Percentiles rank a stretch among this genome's conserved stretches.
Evolutionary conservation across 2,329 filamentous ascomycete species (phyloP).

Genomic region (Botrytis aclada): DNA sequence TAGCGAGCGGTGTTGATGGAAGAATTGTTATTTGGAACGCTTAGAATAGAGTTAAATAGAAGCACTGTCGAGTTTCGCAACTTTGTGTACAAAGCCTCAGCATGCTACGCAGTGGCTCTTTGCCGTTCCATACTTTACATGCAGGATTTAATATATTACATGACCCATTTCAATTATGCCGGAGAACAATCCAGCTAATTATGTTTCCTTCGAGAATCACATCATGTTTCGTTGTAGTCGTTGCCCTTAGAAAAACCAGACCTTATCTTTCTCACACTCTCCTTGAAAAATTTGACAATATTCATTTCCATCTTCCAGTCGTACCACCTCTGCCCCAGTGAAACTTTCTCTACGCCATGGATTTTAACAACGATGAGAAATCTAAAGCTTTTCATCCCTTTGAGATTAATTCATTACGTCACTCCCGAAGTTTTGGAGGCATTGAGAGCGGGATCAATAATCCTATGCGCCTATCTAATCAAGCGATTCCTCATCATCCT

Average conservation of each 20-base stretch:
- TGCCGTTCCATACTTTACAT: slow-evolving; percentile 6
- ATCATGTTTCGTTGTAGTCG: not conserved
- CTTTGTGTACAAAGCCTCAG: not conserved
- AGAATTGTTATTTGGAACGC: slow-evolving; percentile 75
- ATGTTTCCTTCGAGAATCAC: slow-evolving; percentile 10
- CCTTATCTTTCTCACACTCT: not conserved
- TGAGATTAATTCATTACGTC: not conserved
- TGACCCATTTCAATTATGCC: slow-evolving; percentile 10
- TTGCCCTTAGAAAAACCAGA: not conserved
- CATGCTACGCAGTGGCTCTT: slow-evolving; percentile 7
- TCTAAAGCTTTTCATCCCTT: not conserved
- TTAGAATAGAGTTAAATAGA: slow-evolving; percentile 42
- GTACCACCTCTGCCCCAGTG: not conserved
- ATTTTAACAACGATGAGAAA: slow-evolving; percentile 1
- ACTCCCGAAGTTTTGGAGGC: slow-evolving; percentile 16
- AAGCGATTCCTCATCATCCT: not conserved
- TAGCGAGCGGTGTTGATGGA: slow-evolving; percentile 79
- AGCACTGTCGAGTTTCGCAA: slow-evolving; percentile 20
- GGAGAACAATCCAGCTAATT: slow-evolving; percentile 19
- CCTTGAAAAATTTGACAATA: not conserved
- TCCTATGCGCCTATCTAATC: not conserved
- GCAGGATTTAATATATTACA: not conserved
- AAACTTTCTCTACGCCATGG: not conserved
- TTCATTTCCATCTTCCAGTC: not conserved
- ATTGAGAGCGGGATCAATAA: slow-evolving; percentile 18